phyloP scores from a whole-genome alignment of 768 basidiomycete genomes.

The Agrocybe praecox region DNA sequence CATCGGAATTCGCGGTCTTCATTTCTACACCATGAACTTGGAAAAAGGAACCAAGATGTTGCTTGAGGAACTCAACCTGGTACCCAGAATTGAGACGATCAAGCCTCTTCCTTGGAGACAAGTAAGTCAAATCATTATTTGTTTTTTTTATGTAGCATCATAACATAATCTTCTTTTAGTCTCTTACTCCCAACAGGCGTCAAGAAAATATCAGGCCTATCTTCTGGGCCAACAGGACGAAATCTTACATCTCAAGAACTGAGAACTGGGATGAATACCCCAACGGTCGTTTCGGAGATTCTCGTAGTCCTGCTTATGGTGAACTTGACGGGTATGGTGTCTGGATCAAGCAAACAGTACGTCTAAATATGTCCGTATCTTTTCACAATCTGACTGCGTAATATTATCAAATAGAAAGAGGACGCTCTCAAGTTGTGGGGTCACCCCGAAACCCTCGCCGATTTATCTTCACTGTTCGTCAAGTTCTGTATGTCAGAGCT shows the following conservation, averaged over 20 bases:
- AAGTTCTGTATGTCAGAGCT: constrained; percentile 80
- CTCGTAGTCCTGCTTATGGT: constrained; percentile 96
- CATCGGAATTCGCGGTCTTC: constrained; percentile 85
- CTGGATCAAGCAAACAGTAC: constrained; percentile 85
- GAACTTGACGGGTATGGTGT: constrained; percentile 97
- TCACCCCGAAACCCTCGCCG: constrained; percentile 63
- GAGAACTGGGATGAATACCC: constrained; percentile 99
- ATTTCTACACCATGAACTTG: constrained; percentile 98
- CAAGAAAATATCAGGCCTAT: constrained; percentile 95
- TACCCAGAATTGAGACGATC: constrained; percentile 86
- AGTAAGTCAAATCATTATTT: constrained; percentile 39
- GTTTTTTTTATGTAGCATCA: constrained; percentile 42
- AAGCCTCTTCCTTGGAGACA: constrained; percentile 98
- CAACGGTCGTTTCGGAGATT: constrained; percentile 98
- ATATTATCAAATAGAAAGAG: constrained; percentile 61
- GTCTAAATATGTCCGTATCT: constrained; percentile 11
- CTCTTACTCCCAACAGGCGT: constrained; percentile 89
- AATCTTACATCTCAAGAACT: constrained; percentile 94
- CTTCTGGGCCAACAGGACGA: constrained; percentile 97
- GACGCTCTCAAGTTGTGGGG: constrained; percentile 91
- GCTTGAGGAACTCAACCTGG: constrained; percentile 87
- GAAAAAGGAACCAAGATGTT: constrained; percentile 96
- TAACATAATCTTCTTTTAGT: constrained; percentile 45
- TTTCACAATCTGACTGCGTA: constrained; percentile 6
- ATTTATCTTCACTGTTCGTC: constrained; percentile 76